phyloP scores from a whole-genome alignment of 805 yeast species.

The Nakazawaea wickerhamii region DNA sequence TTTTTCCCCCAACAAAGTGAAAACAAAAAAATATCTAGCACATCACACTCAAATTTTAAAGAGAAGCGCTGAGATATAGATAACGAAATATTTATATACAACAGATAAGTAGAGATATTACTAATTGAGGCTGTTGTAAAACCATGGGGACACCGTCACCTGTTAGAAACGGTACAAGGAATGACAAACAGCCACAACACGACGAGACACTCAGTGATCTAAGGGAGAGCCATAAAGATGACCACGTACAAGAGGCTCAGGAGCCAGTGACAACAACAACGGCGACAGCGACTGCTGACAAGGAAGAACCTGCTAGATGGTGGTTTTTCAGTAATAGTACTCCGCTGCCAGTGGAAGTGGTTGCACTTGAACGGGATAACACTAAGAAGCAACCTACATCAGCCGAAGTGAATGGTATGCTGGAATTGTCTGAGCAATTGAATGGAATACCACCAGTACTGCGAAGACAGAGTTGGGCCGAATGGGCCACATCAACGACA shows the following conservation, averaged over 20 bases:
- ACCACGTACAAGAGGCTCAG: background rate
- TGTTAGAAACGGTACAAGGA: background rate
- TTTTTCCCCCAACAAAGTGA: too few relatives aligned
- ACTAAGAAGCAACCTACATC: background rate
- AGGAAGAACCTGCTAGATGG: background rate
- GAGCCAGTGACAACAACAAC: background rate
- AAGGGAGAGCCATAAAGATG: constrained; percentile 10
- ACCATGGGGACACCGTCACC: background rate
- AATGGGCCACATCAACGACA: constrained; percentile 10
- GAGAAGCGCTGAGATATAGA: too few relatives aligned
- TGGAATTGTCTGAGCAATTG: background rate
- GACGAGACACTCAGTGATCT: constrained; percentile 11
- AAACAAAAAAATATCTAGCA: too few relatives aligned
- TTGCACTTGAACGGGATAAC: background rate
- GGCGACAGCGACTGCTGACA: too few relatives aligned
- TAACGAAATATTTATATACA: too few relatives aligned
- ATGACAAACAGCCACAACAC: background rate
- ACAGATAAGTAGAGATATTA: too few relatives aligned
- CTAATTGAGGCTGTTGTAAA: background rate
- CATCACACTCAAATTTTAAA: too few relatives aligned
- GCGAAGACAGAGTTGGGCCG: constrained; percentile 10
- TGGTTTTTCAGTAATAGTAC: constrained; percentile 5
- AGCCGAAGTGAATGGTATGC: too few relatives aligned
- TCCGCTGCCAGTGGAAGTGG: background rate
- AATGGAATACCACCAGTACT: background rate